Percentiles rank a stretch among this genome's conserved stretches.
Conservation (phyloP, 441 rosid genomes). For the Kokia cookei region DNA sequence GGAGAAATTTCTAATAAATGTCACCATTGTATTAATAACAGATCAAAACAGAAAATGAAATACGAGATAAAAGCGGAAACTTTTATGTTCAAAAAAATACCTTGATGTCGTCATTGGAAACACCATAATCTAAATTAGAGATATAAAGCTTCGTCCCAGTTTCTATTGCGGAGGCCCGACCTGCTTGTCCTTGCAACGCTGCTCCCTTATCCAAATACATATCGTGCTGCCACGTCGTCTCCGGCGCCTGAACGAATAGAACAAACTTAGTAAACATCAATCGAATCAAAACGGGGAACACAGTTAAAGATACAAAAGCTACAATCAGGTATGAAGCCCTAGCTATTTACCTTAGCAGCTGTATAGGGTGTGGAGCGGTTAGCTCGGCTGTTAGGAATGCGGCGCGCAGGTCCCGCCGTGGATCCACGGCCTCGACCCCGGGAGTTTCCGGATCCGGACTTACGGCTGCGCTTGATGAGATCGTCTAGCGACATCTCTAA, state of each 20-base stretch:
- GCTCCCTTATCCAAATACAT: constrained; percentile 56
- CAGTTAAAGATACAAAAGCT: background rate
- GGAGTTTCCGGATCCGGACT: constrained; percentile 48
- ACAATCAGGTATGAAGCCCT: background rate
- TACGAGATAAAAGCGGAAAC: background rate
- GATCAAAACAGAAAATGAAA: background rate
- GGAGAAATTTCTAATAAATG: background rate
- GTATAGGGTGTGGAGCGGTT: constrained; percentile 67
- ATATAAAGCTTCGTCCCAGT: constrained; percentile 92
- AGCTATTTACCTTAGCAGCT: constrained; percentile 39
- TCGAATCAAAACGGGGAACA: constrained; percentile 14
- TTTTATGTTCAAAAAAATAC: constrained; percentile 13
- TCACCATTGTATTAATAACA: background rate
- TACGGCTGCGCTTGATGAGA: constrained; percentile 70
- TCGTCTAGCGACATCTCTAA: constrained; percentile 97
- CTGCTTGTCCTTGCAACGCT: constrained; percentile 36
- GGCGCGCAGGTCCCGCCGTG: constrained; percentile 77
- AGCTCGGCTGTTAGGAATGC: constrained; percentile 50
- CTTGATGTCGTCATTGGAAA: constrained; percentile 88
- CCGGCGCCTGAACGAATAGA: constrained; percentile 62
- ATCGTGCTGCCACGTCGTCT: constrained; percentile 80
- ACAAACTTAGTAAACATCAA: constrained; percentile 6
- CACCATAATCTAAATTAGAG: constrained; percentile 87
- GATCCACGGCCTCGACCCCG: constrained; percentile 61
- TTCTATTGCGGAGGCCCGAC: constrained; percentile 58